Base-by-base conservation (phyloP, 495 filamentous ascomycete genomes). In the Cryomyces minteri region DNA sequence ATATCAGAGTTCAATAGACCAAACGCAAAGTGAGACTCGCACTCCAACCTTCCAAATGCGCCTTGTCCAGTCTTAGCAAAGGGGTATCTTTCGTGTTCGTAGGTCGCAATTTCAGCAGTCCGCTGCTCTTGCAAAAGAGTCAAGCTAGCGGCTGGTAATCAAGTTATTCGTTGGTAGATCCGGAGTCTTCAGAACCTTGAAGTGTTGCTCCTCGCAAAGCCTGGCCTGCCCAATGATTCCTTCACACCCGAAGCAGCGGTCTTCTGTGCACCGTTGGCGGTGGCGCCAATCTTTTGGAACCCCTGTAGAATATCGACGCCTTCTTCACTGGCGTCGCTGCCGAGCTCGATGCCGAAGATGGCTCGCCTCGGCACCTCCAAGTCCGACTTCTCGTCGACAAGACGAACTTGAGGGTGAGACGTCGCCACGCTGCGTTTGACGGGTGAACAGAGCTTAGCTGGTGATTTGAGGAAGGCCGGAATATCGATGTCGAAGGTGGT, bases 271-370 rank as follows among this genome's bases (percentile, higher is more conserved):
- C 36, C 43, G 12, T 36, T 34, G 14, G 37, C 12, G 31, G 46
- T 43, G 11, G 56, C 76, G 46, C 85, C 85, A 60, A 94, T 94
- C 61, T 84, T 86, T 59, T 85, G 79, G 54, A 94, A 94, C 5
- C 85, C 86, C 57, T 86, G 81, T 43, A 88, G 69, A 45, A 96
- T 78, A 61, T 94, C 87, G 40, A 92, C 69, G 1, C 79, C 74
- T 6, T 65, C 62, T 51, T 69, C 73, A 39, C 72, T 68, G 31
- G 70, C 74, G 31, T 78, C 73, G 25, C 62, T 58, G 57, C 53
- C 59, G 50, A 74, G 10, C 30, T 80, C 68, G 47, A 77, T 65
- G 39, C 66, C 67, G 53, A 83, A 84, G 40, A 83, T 59, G 45
- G 77, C 74, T 42, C 77, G 74, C 36, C 71, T 71, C 52, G 67